Conservation (phyloP, 345 rosid species). For the Barbarea vulgaris region DNA sequence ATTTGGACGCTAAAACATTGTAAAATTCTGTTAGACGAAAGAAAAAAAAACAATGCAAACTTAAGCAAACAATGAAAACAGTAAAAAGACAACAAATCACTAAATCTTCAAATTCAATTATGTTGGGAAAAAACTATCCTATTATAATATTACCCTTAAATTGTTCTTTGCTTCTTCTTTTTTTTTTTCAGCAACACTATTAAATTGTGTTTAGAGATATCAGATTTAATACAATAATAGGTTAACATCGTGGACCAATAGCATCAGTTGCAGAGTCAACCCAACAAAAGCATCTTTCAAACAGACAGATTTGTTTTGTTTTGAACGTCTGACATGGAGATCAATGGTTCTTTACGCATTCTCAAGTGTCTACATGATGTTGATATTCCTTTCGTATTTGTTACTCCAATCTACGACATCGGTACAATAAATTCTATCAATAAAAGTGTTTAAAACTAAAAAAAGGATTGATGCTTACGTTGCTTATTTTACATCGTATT, state of each 20-base stretch:
- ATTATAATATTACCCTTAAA: no score
- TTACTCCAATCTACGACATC: neutral
- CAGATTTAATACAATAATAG: neutral
- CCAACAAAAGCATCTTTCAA: slow-evolving; percentile 12
- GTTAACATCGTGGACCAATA: slow-evolving; percentile 27
- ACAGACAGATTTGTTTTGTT: neutral
- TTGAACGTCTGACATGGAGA: neutral
- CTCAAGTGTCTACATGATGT: neutral
- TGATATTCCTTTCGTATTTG: slow-evolving; percentile 24
- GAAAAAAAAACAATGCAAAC: no score
- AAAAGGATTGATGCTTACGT: slow-evolving; percentile 10
- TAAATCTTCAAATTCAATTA: no score
- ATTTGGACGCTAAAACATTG: no score
- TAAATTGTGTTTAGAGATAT: neutral
- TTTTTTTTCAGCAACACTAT: no score
- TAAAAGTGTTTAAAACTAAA: neutral
- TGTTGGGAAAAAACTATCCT: no score
- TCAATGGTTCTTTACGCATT: slow-evolving; percentile 25
- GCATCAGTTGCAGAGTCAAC: slow-evolving; percentile 33
- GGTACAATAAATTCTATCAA: neutral
- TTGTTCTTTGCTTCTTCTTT: no score
- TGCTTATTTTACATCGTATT: neutral
- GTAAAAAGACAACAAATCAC: no score
- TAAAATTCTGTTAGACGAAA: no score
- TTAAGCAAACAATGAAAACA: no score